A percentile compares a stretch with the other conserved stretches of the same genome.
These are phyloP conservation scores for Neckera pumila DNA, from an alignment of 225 moss, liverwort and hornwort genomes.

Conservation along the genomic window DNA sequence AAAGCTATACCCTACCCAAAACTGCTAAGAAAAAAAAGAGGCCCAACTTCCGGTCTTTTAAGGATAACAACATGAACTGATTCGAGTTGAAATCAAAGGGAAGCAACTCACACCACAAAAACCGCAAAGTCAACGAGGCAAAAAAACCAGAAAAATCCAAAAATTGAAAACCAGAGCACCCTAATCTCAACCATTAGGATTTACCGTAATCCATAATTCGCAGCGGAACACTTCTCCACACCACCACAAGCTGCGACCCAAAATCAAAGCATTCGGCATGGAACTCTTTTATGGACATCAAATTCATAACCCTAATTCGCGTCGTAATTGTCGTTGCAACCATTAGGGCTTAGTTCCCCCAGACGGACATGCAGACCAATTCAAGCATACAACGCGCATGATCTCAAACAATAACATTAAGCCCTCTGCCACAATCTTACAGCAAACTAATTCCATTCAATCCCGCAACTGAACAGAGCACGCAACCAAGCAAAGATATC, in stretches of 20 bases:
- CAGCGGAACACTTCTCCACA: background rate
- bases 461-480: background rate
- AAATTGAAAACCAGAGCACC: background rate
- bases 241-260: background rate
- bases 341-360: background rate
- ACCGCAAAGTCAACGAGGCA: background rate
- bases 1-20: background rate
- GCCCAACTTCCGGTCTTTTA: background rate
- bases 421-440: background rate
- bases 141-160: background rate
- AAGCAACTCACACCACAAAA: background rate
- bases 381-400: background rate
- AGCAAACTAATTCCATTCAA: background rate
- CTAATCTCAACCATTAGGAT: background rate
- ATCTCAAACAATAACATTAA: background rate
- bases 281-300: background rate
- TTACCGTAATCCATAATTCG: background rate
- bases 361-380: background rate
- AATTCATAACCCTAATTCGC: background rate
- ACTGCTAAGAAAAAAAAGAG: background rate
- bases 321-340: background rate
- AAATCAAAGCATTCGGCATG: background rate
- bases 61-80: background rate
- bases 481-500: background rate
- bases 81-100: background rate